Evolutionary conservation across 768 basidiomycete species (phyloP), one percentile per base, ranked within the genome.

Genomic region (Daedaleopsis sinensis): DNA sequence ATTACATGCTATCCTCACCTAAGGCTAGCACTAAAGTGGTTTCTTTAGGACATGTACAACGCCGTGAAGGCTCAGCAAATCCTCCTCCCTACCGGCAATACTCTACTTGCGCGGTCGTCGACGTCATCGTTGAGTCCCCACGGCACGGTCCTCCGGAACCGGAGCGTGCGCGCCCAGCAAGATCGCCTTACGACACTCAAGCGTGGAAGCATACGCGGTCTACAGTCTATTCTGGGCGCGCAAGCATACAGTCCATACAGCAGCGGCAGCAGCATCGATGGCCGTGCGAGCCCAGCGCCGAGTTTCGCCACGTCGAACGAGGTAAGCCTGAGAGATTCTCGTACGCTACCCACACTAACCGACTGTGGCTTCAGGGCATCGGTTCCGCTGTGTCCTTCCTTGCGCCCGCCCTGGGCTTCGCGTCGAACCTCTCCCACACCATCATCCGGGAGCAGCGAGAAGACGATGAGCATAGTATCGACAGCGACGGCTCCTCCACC

Each of bases 391-490:
- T 85, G 12, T 83, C 87, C 13, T 90, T 91, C 76, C 81, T 93
- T 52, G 84, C 89, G 2, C 91, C 94, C 0, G 87, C 94, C 0
- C 82, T 98, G n/a, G 97, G 97, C 4, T 98, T 99, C 71, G 97
- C 95, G 5, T 94, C 92, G 53, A 98, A 96, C 68, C 81, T 99
- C 36, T 93, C 94, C 2, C 91, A 97, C 71, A 94, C 95, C 4
- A 98, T 98, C 71, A 99, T 99, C 69, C 87, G 90, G 23, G 97
- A 98, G 76, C 81, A 92, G 0, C 94, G 94, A 61, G 96, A 98
- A 74, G 89, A 89, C 66, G 93, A 94, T 66, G 93, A 96, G 57
- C 84, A 84, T 54, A 93, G 91, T 64, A 69, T 84, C 21, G 78
- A 80, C 38, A 93, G 89, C 71, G 81, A 82, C 19, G 83, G 80